A percentile compares a stretch with the other conserved stretches of the same genome.
phyloP scores from a whole-genome alignment of 805 yeast species.

The Ogataea trehaloabstinens region DNA sequence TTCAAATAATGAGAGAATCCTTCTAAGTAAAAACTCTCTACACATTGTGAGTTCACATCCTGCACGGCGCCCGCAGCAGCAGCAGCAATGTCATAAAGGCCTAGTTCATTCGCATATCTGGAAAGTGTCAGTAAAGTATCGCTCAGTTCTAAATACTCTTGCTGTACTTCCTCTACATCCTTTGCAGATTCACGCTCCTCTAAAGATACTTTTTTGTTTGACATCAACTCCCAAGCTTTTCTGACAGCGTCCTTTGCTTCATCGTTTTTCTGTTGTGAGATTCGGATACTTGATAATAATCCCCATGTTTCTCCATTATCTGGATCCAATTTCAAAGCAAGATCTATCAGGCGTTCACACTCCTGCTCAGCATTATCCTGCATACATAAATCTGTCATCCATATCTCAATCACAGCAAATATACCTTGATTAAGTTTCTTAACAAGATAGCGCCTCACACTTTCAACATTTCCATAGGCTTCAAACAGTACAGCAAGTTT shows the following conservation, averaged over 20 bases:
- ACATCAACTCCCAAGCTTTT: conserved; percentile 72
- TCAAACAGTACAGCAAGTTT: conserved; percentile 23
- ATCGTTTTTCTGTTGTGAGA: conserved; percentile 72
- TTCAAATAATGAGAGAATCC: conserved; percentile 67
- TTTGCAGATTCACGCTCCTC: conserved; percentile 26
- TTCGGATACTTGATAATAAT: conserved; percentile 78
- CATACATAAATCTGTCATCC: conserved; percentile 99
- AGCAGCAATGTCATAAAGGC: conserved; percentile 61
- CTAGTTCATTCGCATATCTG: conserved; percentile 76
- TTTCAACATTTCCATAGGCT: conserved; percentile 27
- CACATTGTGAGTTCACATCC: conserved; percentile 79
- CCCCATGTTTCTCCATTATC: conserved; percentile 80
- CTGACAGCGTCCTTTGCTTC: conserved; percentile 72
- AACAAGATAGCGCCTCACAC: conserved; percentile 38
- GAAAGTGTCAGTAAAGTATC: conserved; percentile 74
- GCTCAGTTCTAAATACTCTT: conserved; percentile 61
- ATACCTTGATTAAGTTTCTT: conserved; percentile 73
- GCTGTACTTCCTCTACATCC: conserved; percentile 41
- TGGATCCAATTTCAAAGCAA: conserved; percentile 57
- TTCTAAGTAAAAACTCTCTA: conserved; percentile 81
- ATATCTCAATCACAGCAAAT: conserved; percentile 84
- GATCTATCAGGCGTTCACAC: conserved; percentile 70
- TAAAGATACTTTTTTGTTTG: conserved; percentile 45
- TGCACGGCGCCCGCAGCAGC: conserved; percentile 64
- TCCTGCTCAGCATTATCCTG: conserved; percentile 79